Conservation (phyloP, 2,329 filamentous ascomycete genomes). For the Pestalotiopsis sp. region DNA sequence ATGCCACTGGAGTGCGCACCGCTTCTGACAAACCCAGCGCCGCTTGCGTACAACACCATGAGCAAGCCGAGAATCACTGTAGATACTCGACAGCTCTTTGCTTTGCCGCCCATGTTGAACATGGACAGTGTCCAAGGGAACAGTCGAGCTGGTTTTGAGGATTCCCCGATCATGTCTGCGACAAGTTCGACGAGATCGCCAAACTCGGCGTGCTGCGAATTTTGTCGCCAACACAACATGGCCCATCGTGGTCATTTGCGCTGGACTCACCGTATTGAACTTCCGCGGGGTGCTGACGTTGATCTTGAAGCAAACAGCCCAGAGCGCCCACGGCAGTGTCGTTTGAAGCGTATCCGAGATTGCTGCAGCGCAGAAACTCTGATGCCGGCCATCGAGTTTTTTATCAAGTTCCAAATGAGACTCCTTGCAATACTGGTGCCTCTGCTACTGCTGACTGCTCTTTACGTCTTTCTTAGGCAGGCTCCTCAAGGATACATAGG, state of each 20-base stretch:
- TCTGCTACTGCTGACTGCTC: background rate
- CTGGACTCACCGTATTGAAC: background rate
- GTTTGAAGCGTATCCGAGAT: background rate
- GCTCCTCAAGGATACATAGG: background rate
- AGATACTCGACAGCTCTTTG: background rate
- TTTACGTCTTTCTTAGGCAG: background rate
- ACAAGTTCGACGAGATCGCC: background rate
- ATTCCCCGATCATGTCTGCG: background rate
- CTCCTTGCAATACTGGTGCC: background rate
- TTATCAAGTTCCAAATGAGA: background rate
- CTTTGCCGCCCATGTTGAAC: background rate
- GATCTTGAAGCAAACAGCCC: background rate
- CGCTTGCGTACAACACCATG: background rate
- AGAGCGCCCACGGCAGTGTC: too few species aligned
- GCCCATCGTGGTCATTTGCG: background rate
- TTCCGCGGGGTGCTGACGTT: background rate
- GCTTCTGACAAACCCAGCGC: background rate
- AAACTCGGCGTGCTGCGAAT: background rate
- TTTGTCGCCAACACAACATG: background rate
- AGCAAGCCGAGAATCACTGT: background rate
- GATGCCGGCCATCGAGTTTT: background rate
- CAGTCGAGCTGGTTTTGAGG: slow-evolving; percentile 3
- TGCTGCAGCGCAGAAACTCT: background rate
- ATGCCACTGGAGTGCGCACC: background rate
- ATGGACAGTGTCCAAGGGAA: slow-evolving; percentile 4